Base-by-base conservation (phyloP, 306 rosid genomes). In the Medicago ruthenica region DNA sequence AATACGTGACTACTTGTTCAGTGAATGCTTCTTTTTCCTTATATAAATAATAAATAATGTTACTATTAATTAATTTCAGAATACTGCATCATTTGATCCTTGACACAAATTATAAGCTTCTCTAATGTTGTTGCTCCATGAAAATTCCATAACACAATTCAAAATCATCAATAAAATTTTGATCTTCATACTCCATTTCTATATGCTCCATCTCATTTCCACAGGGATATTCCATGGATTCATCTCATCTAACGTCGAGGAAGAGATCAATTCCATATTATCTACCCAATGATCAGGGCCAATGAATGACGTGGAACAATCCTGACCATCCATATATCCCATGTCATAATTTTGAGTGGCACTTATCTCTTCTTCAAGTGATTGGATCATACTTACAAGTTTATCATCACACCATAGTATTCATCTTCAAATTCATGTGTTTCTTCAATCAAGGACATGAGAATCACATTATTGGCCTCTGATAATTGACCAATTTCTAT, bases 281-380 rank as follows among this genome's bases (percentile, higher is more conserved):
- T n/a, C n/a, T n/a, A n/a, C n/a, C n/a, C n/a, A n/a, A n/a, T n/a
- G n/a, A n/a, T n/a, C n/a, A n/a, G n/a, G n/a, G n/a, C n/a, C 77
- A 80, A 10, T 70, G 50, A 24, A 8, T 41, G 83, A 80, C 3
- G 67, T 57, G 36, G 76, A 85, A 76, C 71, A 83, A 71, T 79
- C 84, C 8, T 76, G 86, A 68, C 10, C 44, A 1, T 75, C 79
- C 77, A 73, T 58, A 24, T 73, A 79, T 73, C 77, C 82, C 18
- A 37, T 31, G 24, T 63, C 66, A 5, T 53, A 66, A 11, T 39
- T 47, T 47, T 75, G 72, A 55, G 81, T 60, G 16, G 65, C 67
- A 69, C 7, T 71, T 55, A 87, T 79, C 73, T 81, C 91, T n/a
- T 84, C 89, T 75, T 87, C 87, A 15, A 85, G 67, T 36, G 91